Percentiles rank a stretch among this genome's conserved stretches.
These are phyloP conservation scores for Gloeostereum incarnatum DNA, from an alignment of 768 basidiomycete species.

Conservation along the genomic window DNA sequence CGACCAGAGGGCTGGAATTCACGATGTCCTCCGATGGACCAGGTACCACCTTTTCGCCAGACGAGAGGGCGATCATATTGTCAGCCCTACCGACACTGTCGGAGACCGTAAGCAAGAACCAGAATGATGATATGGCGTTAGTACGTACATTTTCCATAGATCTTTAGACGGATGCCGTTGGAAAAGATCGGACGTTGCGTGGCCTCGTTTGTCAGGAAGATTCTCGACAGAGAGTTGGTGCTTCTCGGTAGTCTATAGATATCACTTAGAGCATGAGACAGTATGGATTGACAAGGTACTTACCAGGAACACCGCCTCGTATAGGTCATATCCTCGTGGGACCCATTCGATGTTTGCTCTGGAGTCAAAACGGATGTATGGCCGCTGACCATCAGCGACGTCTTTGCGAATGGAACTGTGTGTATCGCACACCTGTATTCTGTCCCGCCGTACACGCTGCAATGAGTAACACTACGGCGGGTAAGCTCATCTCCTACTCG, in stretches of 20 bases:
- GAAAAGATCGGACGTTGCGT: conserved; percentile 34
- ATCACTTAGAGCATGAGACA: neutral
- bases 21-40: conserved; percentile 17
- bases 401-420: conserved; percentile 10
- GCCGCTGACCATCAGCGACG: conserved; percentile 13
- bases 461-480: conserved; percentile 21
- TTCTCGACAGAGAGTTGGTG: conserved; percentile 23
- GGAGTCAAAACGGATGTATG: conserved; percentile 20
- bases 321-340: conserved; percentile 24
- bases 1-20: conserved; percentile 14
- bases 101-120: conserved; percentile 6
- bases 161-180: conserved; percentile 31
- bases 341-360: conserved; percentile 22
- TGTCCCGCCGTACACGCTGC: conserved; percentile 25
- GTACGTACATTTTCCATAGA: conserved; percentile 32
- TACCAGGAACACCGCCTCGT: conserved; percentile 29
- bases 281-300: neutral
- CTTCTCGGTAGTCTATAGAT: conserved; percentile 17
- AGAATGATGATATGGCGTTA: conserved; percentile 1
- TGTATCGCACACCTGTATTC: conserved; percentile 20
- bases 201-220: conserved; percentile 24
- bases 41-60: conserved; percentile 20
- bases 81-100: conserved; percentile 26
- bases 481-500: conserved; percentile 25
- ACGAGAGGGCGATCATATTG: conserved; percentile 16